Evolutionary conservation across 2,329 filamentous ascomycete genomes (phyloP).

Genomic region (Erysiphe pulchra): DNA sequence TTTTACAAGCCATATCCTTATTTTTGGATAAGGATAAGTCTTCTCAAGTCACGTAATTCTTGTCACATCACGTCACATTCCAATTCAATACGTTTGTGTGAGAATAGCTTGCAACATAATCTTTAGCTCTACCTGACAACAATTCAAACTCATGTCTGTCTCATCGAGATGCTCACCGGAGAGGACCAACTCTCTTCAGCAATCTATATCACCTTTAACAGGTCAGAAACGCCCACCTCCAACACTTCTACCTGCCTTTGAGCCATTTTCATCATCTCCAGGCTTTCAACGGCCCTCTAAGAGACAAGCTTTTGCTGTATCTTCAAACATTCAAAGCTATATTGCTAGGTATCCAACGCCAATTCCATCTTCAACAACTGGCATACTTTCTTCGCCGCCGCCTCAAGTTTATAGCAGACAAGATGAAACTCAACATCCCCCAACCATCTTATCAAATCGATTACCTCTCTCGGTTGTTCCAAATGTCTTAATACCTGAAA

Average conservation of each 20-base stretch:
- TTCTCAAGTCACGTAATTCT: too few species aligned
- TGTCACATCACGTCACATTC: too few species aligned
- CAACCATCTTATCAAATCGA: constrained; percentile 38
- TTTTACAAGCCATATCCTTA: too few species aligned
- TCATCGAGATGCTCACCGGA: too few species aligned
- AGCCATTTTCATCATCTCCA: constrained; percentile 52
- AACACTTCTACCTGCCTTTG: constrained; percentile 52
- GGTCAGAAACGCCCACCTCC: constrained; percentile 31
- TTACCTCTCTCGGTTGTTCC: constrained; percentile 63
- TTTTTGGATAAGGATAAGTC: too few species aligned
- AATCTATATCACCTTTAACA: background rate
- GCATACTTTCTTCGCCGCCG: constrained; percentile 70
- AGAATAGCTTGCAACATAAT: too few species aligned
- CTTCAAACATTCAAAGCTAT: constrained; percentile 13
- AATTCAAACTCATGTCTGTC: too few species aligned
- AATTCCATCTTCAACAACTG: constrained; percentile 78
- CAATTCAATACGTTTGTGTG: too few species aligned
- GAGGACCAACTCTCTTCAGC: background rate
- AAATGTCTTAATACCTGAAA: constrained; percentile 54
- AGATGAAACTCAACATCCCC: constrained; percentile 31
- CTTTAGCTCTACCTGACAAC: too few species aligned
- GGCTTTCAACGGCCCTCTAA: constrained; percentile 42
- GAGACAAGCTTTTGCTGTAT: constrained; percentile 29
- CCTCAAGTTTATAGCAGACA: constrained; percentile 27
- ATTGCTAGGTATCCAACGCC: constrained; percentile 62